Evolutionary conservation across 176 grass and related monocot species (phyloP).

Genomic region (Cymbopogon citratus): DNA sequence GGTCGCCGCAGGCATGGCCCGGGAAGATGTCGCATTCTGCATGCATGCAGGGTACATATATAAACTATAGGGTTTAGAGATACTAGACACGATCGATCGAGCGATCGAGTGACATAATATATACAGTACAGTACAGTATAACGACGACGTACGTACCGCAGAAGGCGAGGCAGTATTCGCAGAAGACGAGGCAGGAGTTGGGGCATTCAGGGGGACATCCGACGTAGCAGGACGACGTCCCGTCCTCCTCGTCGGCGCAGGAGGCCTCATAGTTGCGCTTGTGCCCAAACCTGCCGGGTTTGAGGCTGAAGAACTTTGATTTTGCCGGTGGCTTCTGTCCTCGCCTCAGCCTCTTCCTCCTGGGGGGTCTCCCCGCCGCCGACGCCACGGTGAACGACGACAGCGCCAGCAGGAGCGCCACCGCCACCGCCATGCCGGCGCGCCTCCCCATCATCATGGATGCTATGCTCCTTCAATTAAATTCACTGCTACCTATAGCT

Average conservation of each 20-base stretch:
- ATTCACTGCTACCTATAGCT: no score
- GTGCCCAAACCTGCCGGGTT: neutral
- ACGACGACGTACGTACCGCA: constrained; percentile 28
- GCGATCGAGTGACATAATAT: no score
- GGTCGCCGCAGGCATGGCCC: constrained; percentile 47
- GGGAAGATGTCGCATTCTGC: constrained; percentile 51
- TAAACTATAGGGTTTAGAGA: no score
- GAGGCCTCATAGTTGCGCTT: neutral
- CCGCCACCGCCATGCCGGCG: neutral
- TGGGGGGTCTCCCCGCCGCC: neutral
- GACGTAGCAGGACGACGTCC: no score
- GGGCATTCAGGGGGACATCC: constrained; percentile 34
- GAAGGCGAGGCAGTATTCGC: constrained; percentile 45
- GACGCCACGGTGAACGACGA: neutral
- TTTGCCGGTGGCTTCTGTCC: neutral
- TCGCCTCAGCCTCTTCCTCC: neutral
- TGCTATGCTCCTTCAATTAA: no score
- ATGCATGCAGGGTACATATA: neutral
- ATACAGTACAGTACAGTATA: no score
- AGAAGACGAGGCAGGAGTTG: constrained; percentile 50
- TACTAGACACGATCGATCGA: no score
- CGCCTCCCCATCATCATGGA: neutral
- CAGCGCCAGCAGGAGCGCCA: neutral
- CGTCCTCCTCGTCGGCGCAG: neutral
- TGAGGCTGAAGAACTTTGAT: neutral